A percentile compares a stretch with the other conserved stretches of the same genome.
phyloP scores from a whole-genome alignment of 1,139 yeast species.

The Lodderomyces theae region DNA sequence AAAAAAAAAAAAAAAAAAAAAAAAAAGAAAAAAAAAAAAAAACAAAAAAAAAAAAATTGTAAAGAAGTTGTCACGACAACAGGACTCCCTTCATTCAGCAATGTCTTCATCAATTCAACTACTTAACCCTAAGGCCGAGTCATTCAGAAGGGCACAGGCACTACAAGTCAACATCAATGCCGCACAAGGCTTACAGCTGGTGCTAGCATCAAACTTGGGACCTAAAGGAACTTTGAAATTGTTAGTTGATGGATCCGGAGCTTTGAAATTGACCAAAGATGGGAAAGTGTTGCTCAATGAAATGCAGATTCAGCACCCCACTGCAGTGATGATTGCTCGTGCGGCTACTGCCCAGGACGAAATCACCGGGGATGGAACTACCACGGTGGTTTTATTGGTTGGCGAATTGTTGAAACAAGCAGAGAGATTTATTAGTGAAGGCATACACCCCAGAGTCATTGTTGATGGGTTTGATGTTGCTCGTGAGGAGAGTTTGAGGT shows the following conservation, averaged over 20 bases:
- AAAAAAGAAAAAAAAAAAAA: slow-evolving; percentile 1
- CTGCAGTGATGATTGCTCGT: slow-evolving; percentile 97
- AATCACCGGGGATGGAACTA: slow-evolving; percentile 98
- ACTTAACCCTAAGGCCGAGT: slow-evolving; percentile 95
- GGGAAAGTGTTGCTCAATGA: slow-evolving; percentile 92
- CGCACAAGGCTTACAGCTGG: slow-evolving; percentile 95
- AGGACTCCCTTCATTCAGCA: neutral
- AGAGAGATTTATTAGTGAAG: slow-evolving; percentile 86
- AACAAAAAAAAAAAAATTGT: slow-evolving; percentile 1
- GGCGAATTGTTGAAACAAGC: slow-evolving; percentile 96
- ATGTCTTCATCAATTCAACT: slow-evolving; percentile 74
- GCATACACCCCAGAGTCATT: slow-evolving; percentile 91
- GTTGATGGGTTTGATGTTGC: slow-evolving; percentile 96
- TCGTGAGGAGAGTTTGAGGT: slow-evolving; percentile 68
- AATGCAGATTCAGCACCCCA: slow-evolving; percentile 99
- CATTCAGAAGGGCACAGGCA: slow-evolving; percentile 91
- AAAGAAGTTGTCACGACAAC: neutral
- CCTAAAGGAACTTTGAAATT: slow-evolving; percentile 97
- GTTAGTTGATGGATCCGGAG: slow-evolving; percentile 96
- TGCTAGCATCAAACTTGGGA: slow-evolving; percentile 86
- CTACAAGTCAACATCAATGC: slow-evolving; percentile 92
- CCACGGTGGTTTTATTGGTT: slow-evolving; percentile 91
- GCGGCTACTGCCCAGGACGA: slow-evolving; percentile 99
- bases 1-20: slow-evolving; percentile 1
- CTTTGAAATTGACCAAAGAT: slow-evolving; percentile 92